phyloP scores from a whole-genome alignment of 139 green algal species.

The Asterochloris erici region DNA sequence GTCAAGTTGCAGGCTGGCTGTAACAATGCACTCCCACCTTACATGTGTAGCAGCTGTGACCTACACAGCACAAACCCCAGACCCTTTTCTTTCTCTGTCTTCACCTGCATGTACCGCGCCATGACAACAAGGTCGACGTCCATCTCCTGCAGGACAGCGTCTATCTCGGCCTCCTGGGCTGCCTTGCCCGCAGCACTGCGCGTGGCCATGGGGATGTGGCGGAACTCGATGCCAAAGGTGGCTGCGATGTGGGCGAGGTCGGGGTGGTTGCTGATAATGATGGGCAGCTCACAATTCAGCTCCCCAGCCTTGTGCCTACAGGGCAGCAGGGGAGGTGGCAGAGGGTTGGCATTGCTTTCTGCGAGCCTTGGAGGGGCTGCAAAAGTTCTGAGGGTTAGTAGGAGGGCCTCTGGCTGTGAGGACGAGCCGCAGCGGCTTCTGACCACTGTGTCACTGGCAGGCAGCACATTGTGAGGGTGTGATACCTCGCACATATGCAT shows the following conservation, averaged over 20 bases:
- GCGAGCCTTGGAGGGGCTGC: not conserved
- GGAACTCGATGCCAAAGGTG: constrained; percentile 64
- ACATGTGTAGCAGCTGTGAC: not conserved
- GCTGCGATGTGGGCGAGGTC: constrained; percentile 54
- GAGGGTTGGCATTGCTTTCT: not conserved
- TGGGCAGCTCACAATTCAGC: constrained; percentile 59
- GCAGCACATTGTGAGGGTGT: too few relatives aligned
- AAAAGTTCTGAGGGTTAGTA: not conserved
- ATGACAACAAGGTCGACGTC: constrained; percentile 66
- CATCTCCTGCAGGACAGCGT: constrained; percentile 46
- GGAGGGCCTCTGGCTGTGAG: too few relatives aligned
- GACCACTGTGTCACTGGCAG: too few relatives aligned
- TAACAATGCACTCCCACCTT: not conserved
- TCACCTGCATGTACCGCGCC: constrained; percentile 34
- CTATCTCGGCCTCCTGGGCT: constrained; percentile 53
- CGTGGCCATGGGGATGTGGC: not conserved
- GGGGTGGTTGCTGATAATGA: constrained; percentile 76
- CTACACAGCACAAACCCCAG: not conserved
- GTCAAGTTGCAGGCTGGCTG: too few relatives aligned
- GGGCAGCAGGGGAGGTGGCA: too few relatives aligned
- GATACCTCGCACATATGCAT: too few relatives aligned
- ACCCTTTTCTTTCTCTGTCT: too few relatives aligned
- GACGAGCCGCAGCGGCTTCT: too few relatives aligned
- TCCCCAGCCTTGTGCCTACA: constrained; percentile 32
- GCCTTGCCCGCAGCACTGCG: constrained; percentile 24